Conservation (phyloP, 176 grass and related monocot genomes). For the Carex myosuroides region DNA sequence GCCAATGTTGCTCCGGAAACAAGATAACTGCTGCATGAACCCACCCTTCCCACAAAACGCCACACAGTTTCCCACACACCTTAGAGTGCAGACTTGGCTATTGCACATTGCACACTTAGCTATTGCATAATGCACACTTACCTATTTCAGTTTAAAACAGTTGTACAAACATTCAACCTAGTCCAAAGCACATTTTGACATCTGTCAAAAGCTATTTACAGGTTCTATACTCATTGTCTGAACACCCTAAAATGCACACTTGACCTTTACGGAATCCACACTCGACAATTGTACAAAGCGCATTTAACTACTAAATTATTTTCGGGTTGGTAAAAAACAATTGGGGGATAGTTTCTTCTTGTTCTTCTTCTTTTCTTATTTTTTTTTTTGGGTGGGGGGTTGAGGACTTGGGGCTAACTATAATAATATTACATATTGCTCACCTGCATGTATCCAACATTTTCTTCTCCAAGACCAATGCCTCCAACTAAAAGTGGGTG, state of each 20-base stretch:
- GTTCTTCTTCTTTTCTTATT: too few relatives aligned
- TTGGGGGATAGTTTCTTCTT: too few relatives aligned
- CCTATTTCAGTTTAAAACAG: background rate
- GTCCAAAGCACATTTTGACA: background rate
- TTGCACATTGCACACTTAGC: background rate
- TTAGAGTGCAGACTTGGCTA: background rate
- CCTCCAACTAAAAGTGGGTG: conserved; percentile 91
- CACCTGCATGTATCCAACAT: conserved; percentile 95
- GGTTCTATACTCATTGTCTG: background rate
- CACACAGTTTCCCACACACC: background rate
- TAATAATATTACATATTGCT: background rate
- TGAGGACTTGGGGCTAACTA: background rate
- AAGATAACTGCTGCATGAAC: background rate
- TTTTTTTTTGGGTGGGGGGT: too few relatives aligned
- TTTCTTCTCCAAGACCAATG: conserved; percentile 84
- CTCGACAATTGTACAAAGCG: background rate
- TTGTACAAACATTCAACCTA: background rate
- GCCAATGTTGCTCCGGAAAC: background rate
- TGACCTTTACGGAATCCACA: background rate
- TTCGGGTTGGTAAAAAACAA: too few relatives aligned
- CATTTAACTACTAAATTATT: background rate
- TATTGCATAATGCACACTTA: background rate
- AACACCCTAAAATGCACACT: background rate
- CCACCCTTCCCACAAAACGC: background rate
- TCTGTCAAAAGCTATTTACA: background rate